Evolutionary conservation across 2,329 filamentous ascomycete genomes (phyloP), one percentile per base, ranked within the genome.

Genomic region (Cryphonectria japonica): DNA sequence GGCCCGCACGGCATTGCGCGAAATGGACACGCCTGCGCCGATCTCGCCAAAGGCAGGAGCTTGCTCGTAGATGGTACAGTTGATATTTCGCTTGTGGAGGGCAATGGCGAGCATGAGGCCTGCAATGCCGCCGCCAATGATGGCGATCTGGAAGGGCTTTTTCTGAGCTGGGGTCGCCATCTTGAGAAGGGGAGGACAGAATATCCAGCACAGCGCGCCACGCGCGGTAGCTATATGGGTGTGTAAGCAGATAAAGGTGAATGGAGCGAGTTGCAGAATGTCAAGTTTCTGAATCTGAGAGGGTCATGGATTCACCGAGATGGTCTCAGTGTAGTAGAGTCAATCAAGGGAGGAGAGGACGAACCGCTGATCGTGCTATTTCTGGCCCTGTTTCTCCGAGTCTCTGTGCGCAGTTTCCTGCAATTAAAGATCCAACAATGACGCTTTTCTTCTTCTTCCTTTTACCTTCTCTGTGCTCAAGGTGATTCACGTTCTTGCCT

Each of bases 51-150:
- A 78, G 2, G 72, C 69, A 0, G 77, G 43, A 0, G 80, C 77
- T 22, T 79, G 77, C 70, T 83, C 81, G 74, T 82, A 82, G 29
- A 83, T 70, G 13, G 76, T 80, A 69, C 77, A 75, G 2, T 73
- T 72, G n/a, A 82, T 75, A 39, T 75, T 70, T 43, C 79, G 78
- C 65, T 74, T 70, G 19, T 76, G 73, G 7, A 83, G 77, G 22
- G 73, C 74, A 37, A 82, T 77, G 2, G 80, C 79, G 9, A 82
- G 76, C 7, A 77, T 79, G 0, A 82, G 73, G 14, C 81, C 82
- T 70, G 77, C 83, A 73, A 77, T 85, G 76, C 76, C 84, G 74
- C 75, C 83, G 76, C 76, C 85, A 32, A 83, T 75, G 46, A 83
- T 79, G 70, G 81, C 81, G 62, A 82, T 69, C 65, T 78, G 74